Conservation (phyloP, 1,284 basidiomycete species). For the Quambalaria eucalypti region DNA sequence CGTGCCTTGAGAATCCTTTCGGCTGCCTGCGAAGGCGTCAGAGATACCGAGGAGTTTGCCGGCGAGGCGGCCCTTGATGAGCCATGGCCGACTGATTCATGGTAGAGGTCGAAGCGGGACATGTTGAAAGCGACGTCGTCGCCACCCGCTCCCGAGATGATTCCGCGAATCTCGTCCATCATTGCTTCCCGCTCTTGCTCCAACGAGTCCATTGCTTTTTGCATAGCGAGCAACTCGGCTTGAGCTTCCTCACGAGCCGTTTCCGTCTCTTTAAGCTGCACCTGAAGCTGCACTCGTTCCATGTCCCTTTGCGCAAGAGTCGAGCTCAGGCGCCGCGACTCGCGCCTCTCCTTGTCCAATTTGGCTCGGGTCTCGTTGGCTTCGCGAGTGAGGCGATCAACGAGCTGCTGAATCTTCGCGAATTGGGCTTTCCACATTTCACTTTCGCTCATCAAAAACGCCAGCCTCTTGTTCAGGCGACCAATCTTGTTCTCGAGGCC, state of each 20-base stretch:
- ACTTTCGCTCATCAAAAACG: conserved; percentile 81
- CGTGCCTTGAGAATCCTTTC: conserved; percentile 32
- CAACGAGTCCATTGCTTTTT: conserved; percentile 27
- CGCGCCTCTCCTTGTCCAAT: conserved; percentile 76
- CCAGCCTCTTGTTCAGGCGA: conserved; percentile 56
- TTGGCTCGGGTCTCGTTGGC: conserved; percentile 67
- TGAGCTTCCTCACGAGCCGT: conserved; percentile 33
- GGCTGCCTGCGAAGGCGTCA: conserved; percentile 14
- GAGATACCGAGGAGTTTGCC: conserved; percentile 5
- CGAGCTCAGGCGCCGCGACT: conserved; percentile 65
- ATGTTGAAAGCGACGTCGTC: conserved; percentile 17
- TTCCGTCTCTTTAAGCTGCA: conserved; percentile 37
- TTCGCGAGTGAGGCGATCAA: conserved; percentile 74
- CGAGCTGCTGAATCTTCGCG: conserved; percentile 78
- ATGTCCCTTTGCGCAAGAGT: conserved; percentile 33
- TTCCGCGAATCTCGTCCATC: conserved; percentile 42
- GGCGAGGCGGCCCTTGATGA: conserved; percentile 9
- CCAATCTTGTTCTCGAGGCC: conserved; percentile 67
- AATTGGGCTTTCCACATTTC: conserved; percentile 79
- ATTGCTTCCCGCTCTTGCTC: conserved; percentile 33
- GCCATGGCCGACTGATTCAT: conserved; percentile 1
- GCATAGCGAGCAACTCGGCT: conserved; percentile 29
- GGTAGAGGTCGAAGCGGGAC: conserved; percentile 20
- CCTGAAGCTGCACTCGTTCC: conserved; percentile 29
- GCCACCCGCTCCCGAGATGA: conserved; percentile 15